Evolutionary conservation across 1,139 yeast genomes (phyloP), one percentile per base, ranked within the genome.

Genomic region (Hansenula sp.): DNA sequence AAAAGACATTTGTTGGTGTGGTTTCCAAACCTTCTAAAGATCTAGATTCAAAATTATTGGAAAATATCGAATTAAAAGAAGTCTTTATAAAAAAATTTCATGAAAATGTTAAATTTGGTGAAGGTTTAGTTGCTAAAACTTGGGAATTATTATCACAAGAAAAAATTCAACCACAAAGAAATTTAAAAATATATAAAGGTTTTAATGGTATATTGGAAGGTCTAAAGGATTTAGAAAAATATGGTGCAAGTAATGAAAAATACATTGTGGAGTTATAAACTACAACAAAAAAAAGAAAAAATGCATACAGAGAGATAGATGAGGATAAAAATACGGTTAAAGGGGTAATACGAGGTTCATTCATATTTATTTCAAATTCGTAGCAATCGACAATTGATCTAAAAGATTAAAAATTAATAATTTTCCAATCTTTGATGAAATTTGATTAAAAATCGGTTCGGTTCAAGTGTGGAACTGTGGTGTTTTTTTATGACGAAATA

Each of bases 231-330:
- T 52, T 72, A 38, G 76, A 72, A 46, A 55, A 48, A 17, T 52
- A 53, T 18, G 76, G 76, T 5, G 75, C 76, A 5, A 66, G 65
- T 38, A 72, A 68, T 18, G 75, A 70, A 43, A 71, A 71, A 48
- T 71, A 65, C 47, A 68, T 71, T 11, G 74, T 67, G 25, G 55
- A 56, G 41, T 32, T 56, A 38, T 55, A 36, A 19, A n/a, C n/a
- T n/a, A n/a, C n/a, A n/a, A n/a, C n/a, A n/a, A n/a, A n/a, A n/a
- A n/a, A n/a, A n/a, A n/a, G n/a, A n/a, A n/a, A n/a, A n/a, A n/a
- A 13, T 30, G n/a, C 32, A 30, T 21, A 21, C 25, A 13, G 7
- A 25, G 5, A n/a, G 13, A 17, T 7, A 31, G 5, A 6, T 16
- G 30, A 21, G 19, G 24, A 4, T 8, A 30, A n/a, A 5, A 8